Percentiles rank a stretch among this genome's conserved stretches.
Evolutionary conservation across 208 protist genomes (phyloP).

Genomic region (Leishmania tarentolae): DNA sequence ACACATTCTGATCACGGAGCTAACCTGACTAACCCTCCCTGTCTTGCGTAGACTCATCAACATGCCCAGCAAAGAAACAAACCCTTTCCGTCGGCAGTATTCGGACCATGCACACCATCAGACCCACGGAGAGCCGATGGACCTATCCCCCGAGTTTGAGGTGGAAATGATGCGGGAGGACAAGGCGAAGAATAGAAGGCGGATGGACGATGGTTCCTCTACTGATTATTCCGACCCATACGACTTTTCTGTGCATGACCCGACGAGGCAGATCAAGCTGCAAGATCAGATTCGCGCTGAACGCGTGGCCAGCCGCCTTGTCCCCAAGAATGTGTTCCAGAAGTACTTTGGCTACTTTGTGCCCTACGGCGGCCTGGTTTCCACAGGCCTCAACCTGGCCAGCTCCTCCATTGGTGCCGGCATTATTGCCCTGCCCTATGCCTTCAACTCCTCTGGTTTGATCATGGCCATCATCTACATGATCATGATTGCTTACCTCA

Average conservation of each 20-base stretch:
- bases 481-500: slow-evolving; percentile 38
- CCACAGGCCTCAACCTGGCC: slow-evolving; percentile 57
- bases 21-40: background rate
- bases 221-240: slow-evolving; percentile 4
- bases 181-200: background rate
- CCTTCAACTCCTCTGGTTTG: slow-evolving; percentile 54
- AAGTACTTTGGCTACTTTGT: slow-evolving; percentile 47
- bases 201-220: slow-evolving; percentile 6
- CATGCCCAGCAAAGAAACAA: background rate
- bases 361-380: slow-evolving; percentile 53
- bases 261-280: background rate
- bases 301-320: slow-evolving; percentile 27
- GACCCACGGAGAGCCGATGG: background rate
- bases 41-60: background rate
- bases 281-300: slow-evolving; percentile 15
- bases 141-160: background rate
- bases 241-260: slow-evolving; percentile 24
- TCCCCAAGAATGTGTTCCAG: slow-evolving; percentile 29
- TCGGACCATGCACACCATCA: background rate
- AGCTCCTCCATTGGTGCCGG: slow-evolving; percentile 57
- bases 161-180: background rate
- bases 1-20: background rate
- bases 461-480: slow-evolving; percentile 43
- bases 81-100: no score
- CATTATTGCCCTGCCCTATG: slow-evolving; percentile 56